Percentiles rank a stretch among this genome's conserved stretches.
Evolutionary conservation across 1,284 basidiomycete species (phyloP).

Genomic region (Rhizoctonia solani): DNA sequence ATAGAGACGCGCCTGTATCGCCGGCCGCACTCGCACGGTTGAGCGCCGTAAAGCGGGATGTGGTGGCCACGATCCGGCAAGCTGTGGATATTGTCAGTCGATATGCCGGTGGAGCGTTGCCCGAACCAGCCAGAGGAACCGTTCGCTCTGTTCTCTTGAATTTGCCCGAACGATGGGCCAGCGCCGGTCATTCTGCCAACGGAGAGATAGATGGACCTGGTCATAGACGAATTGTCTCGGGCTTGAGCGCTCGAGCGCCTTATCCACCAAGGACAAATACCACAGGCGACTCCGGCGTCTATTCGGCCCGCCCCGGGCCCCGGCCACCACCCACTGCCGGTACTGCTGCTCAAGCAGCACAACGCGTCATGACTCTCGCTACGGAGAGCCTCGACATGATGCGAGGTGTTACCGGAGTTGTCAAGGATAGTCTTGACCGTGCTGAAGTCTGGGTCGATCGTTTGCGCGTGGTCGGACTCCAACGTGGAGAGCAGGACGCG

Average conservation of each 20-base stretch:
- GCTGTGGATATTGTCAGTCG: slow-evolving; percentile 87
- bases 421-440: slow-evolving; percentile 84
- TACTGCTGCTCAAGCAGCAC: slow-evolving; percentile 71
- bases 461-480: slow-evolving; percentile 71
- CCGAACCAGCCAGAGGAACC: slow-evolving; percentile 76
- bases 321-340: slow-evolving; percentile 38
- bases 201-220: slow-evolving; percentile 8
- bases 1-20: slow-evolving; percentile 51
- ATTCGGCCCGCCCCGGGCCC: slow-evolving; percentile 34
- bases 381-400: slow-evolving; percentile 93
- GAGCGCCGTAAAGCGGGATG: slow-evolving; percentile 73
- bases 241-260: slow-evolving; percentile 37
- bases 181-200: slow-evolving; percentile 38
- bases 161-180: slow-evolving; percentile 80
- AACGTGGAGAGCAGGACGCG: slow-evolving; percentile 50
- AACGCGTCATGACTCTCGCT: slow-evolving; percentile 79
- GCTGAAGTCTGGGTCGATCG: slow-evolving; percentile 88
- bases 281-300: slow-evolving; percentile 28
- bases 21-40: slow-evolving; percentile 65
- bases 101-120: slow-evolving; percentile 82
- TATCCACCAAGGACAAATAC: slow-evolving; percentile 28
- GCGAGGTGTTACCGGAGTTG: slow-evolving; percentile 80
- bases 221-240: slow-evolving; percentile 24
- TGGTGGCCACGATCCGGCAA: slow-evolving; percentile 83
- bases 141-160: slow-evolving; percentile 82